Evolutionary conservation across 2,329 filamentous ascomycete species (phyloP).

Genomic region (Aspergillus udagawae): DNA sequence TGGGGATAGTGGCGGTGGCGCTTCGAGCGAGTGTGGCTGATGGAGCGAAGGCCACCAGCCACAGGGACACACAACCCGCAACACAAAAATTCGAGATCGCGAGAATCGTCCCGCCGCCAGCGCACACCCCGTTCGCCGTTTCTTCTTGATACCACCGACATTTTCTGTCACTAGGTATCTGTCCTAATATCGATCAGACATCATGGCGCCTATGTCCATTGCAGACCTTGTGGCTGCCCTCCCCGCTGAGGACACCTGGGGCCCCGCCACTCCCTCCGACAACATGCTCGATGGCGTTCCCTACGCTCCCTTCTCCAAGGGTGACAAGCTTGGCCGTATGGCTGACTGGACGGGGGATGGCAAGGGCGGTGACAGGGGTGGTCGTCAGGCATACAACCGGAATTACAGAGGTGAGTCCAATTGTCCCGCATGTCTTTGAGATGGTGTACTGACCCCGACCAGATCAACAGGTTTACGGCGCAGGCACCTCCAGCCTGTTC

Average conservation of each 20-base stretch:
- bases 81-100: constrained; percentile 18
- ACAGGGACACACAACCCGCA: constrained; percentile 12
- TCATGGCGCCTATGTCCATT: constrained; percentile 54
- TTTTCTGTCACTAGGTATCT: constrained; percentile 1
- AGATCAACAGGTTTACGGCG: constrained; percentile 97
- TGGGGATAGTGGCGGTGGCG: neutral
- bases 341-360: constrained; percentile 94
- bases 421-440: neutral
- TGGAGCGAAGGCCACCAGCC: constrained; percentile 12
- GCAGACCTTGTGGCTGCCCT: constrained; percentile 67
- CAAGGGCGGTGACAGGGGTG: constrained; percentile 69
- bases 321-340: constrained; percentile 98
- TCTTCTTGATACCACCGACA: neutral
- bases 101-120: constrained; percentile 11
- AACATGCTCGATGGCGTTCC: constrained; percentile 92
- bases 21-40: neutral
- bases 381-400: constrained; percentile 83
- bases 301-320: constrained; percentile 97
- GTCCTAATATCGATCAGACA: constrained; percentile 11
- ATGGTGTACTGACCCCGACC: constrained; percentile 8
- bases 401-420: constrained; percentile 73
- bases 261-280: constrained; percentile 74
- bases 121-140: constrained; percentile 1
- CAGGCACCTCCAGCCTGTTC: constrained; percentile 81
- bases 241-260: constrained; percentile 78